A percentile compares a stretch with the other conserved stretches of the same genome.
phyloP scores from a whole-genome alignment of 805 yeast species.

The Dipodascopsis uninucleata region DNA sequence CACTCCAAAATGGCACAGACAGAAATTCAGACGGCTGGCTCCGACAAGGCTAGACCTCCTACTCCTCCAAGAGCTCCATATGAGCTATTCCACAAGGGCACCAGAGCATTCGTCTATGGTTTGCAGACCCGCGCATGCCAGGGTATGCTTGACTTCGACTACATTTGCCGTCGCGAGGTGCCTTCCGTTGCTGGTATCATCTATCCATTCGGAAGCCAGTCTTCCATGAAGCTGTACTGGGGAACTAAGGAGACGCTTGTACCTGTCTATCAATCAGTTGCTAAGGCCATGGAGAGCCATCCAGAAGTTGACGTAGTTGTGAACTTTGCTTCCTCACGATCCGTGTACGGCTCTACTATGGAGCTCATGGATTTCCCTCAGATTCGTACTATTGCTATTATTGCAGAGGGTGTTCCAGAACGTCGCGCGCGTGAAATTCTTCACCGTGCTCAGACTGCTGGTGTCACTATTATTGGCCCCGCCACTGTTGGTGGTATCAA shows the following conservation, averaged over 20 bases:
- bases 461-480: slow-evolving; percentile 47
- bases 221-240: slow-evolving; percentile 47
- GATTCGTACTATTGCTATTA: slow-evolving; percentile 45
- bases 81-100: slow-evolving; percentile 43
- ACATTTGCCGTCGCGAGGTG: slow-evolving; percentile 44
- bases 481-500: slow-evolving; percentile 50
- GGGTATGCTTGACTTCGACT: slow-evolving; percentile 49
- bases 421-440: slow-evolving; percentile 48
- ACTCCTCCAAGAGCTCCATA: slow-evolving; percentile 36
- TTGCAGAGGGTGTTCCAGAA: slow-evolving; percentile 50
- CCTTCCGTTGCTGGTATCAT: slow-evolving; percentile 49
- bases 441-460: slow-evolving; percentile 43
- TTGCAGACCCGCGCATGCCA: slow-evolving; percentile 48
- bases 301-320: slow-evolving; percentile 49
- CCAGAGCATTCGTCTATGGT: slow-evolving; percentile 46
- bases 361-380: slow-evolving; percentile 46
- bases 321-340: slow-evolving; percentile 47
- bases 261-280: slow-evolving; percentile 45
- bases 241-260: slow-evolving; percentile 47
- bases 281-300: slow-evolving; percentile 42
- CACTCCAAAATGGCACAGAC: too few species aligned
- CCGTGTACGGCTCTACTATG: slow-evolving; percentile 47
- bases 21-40: too few species aligned
- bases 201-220: slow-evolving; percentile 48
- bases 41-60: too few species aligned